Conservation (phyloP, 2,329 filamentous ascomycete genomes). For the Emydomyces testavorans region DNA sequence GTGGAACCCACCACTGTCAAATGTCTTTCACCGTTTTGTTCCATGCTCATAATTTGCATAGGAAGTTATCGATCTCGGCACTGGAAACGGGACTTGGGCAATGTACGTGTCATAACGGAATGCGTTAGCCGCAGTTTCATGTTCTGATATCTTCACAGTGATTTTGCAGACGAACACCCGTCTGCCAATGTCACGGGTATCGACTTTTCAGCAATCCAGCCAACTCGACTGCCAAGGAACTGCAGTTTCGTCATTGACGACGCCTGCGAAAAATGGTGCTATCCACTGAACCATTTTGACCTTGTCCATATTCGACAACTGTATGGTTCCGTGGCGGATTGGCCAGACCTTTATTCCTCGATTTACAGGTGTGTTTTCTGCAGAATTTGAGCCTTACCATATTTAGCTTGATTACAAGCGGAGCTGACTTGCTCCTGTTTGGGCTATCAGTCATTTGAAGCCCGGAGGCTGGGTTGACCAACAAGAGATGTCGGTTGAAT, state of each 20-base stretch:
- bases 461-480: slow-evolving; percentile 23
- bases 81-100: slow-evolving; percentile 17
- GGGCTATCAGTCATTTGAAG: slow-evolving; percentile 16
- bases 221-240: slow-evolving; percentile 51
- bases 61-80: slow-evolving; percentile 18
- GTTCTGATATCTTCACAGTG: slow-evolving; percentile 16
- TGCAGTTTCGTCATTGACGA: slow-evolving; percentile 61
- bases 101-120: slow-evolving; percentile 3
- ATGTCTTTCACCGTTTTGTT: neutral
- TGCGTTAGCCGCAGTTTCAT: neutral
- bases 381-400: neutral
- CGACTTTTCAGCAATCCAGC: slow-evolving; percentile 54
- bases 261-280: slow-evolving; percentile 45
- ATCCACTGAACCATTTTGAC: slow-evolving; percentile 40
- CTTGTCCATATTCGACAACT: slow-evolving; percentile 39
- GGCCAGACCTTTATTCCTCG: slow-evolving; percentile 19
- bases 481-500: slow-evolving; percentile 22
- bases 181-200: slow-evolving; percentile 47
- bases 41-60: slow-evolving; percentile 1
- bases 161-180: slow-evolving; percentile 36
- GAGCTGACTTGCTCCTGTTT: neutral
- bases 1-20: neutral
- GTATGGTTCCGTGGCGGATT: slow-evolving; percentile 19
- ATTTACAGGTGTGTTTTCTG: slow-evolving; percentile 15
- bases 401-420: neutral